Evolutionary conservation across 2,329 filamentous ascomycete species (phyloP).

Genomic region (Aspergillus costaricaensis): DNA sequence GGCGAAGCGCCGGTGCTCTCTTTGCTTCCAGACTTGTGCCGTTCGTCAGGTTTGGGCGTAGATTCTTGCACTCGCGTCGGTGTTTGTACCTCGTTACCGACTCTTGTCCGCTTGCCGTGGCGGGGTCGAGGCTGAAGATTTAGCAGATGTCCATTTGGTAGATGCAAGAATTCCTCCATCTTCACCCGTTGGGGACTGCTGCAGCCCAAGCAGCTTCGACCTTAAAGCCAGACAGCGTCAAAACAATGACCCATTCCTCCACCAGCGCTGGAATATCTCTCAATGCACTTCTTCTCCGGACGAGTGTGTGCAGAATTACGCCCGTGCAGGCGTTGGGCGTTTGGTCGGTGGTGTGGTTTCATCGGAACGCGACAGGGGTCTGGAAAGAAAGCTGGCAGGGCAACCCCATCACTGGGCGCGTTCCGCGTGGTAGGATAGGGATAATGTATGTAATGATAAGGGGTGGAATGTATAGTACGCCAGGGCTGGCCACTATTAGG

Average conservation of each 20-base stretch:
- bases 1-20: conserved; percentile 11
- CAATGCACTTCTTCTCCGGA: neutral
- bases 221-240: conserved; percentile 19
- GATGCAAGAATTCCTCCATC: conserved; percentile 32
- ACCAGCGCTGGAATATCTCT: neutral
- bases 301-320: neutral
- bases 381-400: conserved; percentile 5
- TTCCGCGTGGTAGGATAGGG: conserved; percentile 7
- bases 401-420: neutral
- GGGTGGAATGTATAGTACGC: conserved; percentile 22
- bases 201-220: conserved; percentile 15
- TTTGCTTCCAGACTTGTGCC: conserved; percentile 11
- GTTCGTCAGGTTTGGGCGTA: neutral
- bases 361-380: conserved; percentile 5
- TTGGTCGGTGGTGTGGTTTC: neutral
- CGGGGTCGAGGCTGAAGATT: conserved; percentile 31
- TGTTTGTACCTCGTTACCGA: conserved; percentile 22
- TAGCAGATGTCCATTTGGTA: conserved; percentile 33
- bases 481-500: conserved; percentile 19
- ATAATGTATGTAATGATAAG: conserved; percentile 18
- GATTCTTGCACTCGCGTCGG: conserved; percentile 6
- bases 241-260: conserved; percentile 17
- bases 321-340: neutral
- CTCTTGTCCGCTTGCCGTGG: conserved; percentile 11
- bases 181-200: conserved; percentile 12